These are phyloP conservation scores for Gyrodon lividus DNA, from an alignment of 768 basidiomycete genomes.

Conservation along the genomic window DNA sequence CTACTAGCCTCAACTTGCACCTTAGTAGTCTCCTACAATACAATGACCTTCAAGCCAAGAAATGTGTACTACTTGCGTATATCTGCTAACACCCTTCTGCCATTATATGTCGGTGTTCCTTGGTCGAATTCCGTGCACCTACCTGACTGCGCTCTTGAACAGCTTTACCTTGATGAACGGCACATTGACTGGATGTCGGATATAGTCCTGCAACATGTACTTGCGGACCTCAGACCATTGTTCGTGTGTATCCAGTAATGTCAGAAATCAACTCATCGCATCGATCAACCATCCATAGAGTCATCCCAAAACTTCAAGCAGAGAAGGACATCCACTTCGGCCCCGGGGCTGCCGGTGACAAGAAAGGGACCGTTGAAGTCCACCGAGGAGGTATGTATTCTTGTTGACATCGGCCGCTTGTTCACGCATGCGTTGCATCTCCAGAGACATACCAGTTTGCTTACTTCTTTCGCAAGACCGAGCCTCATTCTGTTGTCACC, in stretches of 20 bases:
- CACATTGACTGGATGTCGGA: conserved; percentile 94
- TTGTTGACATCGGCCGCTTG: not conserved
- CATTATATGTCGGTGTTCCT: conserved; percentile 64
- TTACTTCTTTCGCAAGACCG: conserved; percentile 82
- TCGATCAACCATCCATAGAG: conserved; percentile 38
- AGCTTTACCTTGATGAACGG: conserved; percentile 86
- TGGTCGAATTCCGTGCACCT: conserved; percentile 1
- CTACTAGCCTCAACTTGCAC: too few species aligned
- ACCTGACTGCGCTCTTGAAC: conserved; percentile 8
- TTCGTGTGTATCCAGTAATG: conserved; percentile 24
- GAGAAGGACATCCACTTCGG: conserved; percentile 51
- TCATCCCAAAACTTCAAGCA: conserved; percentile 62
- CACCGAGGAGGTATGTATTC: conserved; percentile 68
- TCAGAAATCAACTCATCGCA: not conserved
- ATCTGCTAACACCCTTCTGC: conserved; percentile 69
- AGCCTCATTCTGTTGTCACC: conserved; percentile 76
- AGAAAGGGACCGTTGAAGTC: conserved; percentile 76
- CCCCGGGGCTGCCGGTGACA: conserved; percentile 41
- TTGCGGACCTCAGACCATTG: conserved; percentile 78
- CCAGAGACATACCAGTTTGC: conserved; percentile 88
- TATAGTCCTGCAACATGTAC: conserved; percentile 70
- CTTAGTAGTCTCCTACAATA: not conserved
- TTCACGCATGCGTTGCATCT: conserved; percentile 3
- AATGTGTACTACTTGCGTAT: conserved; percentile 85
- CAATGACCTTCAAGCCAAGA: conserved; percentile 66